These are phyloP conservation scores for Kwoniella botswanensis DNA, from an alignment of 768 basidiomycete species.

Conservation along the genomic window DNA sequence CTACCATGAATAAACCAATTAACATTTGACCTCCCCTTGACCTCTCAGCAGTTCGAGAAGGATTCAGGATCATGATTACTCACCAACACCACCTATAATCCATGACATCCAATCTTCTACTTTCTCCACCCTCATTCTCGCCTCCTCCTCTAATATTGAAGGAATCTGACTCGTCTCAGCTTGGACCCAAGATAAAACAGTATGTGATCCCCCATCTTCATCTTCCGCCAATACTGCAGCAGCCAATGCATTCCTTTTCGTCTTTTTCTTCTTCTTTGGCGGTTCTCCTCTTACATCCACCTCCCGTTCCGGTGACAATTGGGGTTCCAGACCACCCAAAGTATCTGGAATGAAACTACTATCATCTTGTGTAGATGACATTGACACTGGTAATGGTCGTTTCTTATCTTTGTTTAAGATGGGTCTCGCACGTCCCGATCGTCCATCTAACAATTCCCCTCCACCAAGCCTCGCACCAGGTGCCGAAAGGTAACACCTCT, in stretches of 20 bases:
- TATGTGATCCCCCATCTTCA: slow-evolving; percentile 31
- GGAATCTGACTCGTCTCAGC: slow-evolving; percentile 17
- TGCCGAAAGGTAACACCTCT: slow-evolving; percentile 82
- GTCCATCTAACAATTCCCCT: slow-evolving; percentile 28
- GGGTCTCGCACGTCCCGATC: background rate
- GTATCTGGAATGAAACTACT: slow-evolving; percentile 5
- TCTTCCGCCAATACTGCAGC: slow-evolving; percentile 41
- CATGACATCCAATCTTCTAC: slow-evolving; percentile 95
- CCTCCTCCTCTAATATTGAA: background rate
- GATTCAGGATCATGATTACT: slow-evolving; percentile 25
- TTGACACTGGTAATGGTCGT: background rate
- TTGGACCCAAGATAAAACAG: slow-evolving; percentile 36
- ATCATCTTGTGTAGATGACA: background rate
- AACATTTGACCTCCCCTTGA: background rate
- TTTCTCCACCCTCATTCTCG: slow-evolving; percentile 66
- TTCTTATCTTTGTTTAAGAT: background rate
- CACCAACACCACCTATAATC: slow-evolving; percentile 95
- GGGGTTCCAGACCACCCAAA: slow-evolving; percentile 11
- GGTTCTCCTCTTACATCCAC: slow-evolving; percentile 2
- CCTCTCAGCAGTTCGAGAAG: background rate
- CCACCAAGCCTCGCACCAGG: slow-evolving; percentile 70
- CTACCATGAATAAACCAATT: slow-evolving; percentile 8
- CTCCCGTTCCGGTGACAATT: background rate
- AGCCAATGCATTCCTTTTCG: slow-evolving; percentile 46
- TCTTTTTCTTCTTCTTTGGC: slow-evolving; percentile 30